Conservation (phyloP, 352 stramenopile genomes). For the Globisporangium cylindrosporum region DNA sequence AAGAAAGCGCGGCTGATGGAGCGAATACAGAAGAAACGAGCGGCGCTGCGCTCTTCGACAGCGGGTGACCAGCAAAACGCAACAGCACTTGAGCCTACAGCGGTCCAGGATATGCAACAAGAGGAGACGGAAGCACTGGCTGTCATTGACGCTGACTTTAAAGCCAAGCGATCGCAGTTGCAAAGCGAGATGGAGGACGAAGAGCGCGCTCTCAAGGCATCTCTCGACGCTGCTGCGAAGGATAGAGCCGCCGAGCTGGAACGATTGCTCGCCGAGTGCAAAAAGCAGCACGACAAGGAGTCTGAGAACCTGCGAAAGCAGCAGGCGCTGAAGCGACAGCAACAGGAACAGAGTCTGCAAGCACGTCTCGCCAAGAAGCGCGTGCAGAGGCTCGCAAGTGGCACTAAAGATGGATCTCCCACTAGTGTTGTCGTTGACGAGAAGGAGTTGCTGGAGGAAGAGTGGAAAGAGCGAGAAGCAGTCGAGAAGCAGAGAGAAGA, state of each 20-base stretch:
- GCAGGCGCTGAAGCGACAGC: constrained; percentile 29
- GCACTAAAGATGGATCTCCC: background rate
- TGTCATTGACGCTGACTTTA: constrained; percentile 29
- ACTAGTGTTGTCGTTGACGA: background rate
- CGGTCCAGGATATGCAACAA: constrained; percentile 4
- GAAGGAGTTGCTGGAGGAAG: constrained; percentile 8
- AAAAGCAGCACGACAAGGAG: constrained; percentile 28
- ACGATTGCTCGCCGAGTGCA: constrained; percentile 32
- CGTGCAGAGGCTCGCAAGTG: constrained; percentile 5
- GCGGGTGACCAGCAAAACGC: background rate
- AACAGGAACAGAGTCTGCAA: constrained; percentile 41
- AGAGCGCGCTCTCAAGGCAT: constrained; percentile 15
- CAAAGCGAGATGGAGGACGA: constrained; percentile 14
- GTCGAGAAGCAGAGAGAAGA: constrained; percentile 1
- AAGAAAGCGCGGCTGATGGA: constrained; percentile 30
- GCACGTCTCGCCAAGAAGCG: constrained; percentile 35
- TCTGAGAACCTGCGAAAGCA: constrained; percentile 25
- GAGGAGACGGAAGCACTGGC: constrained; percentile 33
- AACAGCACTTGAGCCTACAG: background rate
- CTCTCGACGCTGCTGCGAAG: constrained; percentile 16
- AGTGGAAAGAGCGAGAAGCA: background rate
- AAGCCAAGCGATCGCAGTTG: constrained; percentile 13
- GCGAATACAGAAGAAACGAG: constrained; percentile 32
- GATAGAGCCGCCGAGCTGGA: constrained; percentile 27
- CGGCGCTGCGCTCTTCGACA: background rate